Evolutionary conservation across 2,329 filamentous ascomycete species (phyloP).

Genomic region (Trichophyton mentagrophytes): DNA sequence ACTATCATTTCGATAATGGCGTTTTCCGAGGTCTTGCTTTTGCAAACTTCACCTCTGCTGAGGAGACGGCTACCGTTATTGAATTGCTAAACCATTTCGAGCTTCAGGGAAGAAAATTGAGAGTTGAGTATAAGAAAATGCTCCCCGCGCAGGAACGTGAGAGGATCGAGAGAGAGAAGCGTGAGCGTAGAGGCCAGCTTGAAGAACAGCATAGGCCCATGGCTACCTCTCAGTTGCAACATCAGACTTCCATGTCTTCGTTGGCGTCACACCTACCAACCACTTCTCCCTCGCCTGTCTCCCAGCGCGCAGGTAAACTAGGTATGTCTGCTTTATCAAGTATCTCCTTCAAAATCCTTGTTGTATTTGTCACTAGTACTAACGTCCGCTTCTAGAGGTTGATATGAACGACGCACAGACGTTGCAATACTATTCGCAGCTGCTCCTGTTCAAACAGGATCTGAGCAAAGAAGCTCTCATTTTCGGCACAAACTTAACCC

Average conservation of each 20-base stretch:
- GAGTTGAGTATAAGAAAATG: conserved; percentile 99
- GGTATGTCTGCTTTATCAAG: conserved; percentile 17
- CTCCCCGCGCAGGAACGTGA: conserved; percentile 86
- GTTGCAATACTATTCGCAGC: conserved; percentile 77
- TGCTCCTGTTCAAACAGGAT: conserved; percentile 79
- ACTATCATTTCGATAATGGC: conserved; percentile 98
- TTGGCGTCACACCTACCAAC: conserved; percentile 52
- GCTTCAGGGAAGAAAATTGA: conserved; percentile 81
- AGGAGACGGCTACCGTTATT: conserved; percentile 87
- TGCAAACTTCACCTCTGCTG: conserved; percentile 91
- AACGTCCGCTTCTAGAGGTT: conserved; percentile 44
- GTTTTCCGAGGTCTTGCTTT: conserved; percentile 94
- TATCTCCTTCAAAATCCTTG: conserved; percentile 7
- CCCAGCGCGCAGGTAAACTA: conserved; percentile 35
- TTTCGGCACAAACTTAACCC: conserved; percentile 68
- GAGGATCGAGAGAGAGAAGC: conserved; percentile 91
- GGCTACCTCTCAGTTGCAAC: conserved; percentile 53
- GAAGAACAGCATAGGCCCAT: conserved; percentile 89
- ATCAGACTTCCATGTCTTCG: conserved; percentile 76
- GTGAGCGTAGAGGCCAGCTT: conserved; percentile 85
- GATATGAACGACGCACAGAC: conserved; percentile 86
- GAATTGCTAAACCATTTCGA: conserved; percentile 92
- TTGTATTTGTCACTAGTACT: conserved; percentile 1
- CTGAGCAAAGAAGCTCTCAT: conserved; percentile 64
- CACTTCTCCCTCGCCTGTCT: conserved; percentile 56